Evolutionary conservation across 2,329 filamentous ascomycete species (phyloP).

Genomic region (Sclerotinia spermophila): DNA sequence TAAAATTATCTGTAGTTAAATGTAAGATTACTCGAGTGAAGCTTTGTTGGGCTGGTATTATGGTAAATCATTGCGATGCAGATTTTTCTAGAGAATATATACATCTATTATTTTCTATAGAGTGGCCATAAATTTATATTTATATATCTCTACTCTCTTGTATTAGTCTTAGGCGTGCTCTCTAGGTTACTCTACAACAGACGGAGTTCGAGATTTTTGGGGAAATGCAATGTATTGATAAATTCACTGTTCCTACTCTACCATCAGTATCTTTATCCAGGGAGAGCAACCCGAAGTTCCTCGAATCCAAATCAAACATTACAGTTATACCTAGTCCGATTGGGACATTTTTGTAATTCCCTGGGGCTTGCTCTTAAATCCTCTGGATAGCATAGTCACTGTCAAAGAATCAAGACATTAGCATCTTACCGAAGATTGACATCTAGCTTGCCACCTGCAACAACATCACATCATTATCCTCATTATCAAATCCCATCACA

Average conservation of each 20-base stretch:
- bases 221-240: neutral
- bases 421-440: neutral
- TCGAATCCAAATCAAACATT: neutral
- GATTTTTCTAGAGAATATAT: too few relatives aligned
- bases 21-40: too few relatives aligned
- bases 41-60: too few relatives aligned
- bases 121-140: too few relatives aligned
- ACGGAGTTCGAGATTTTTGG: neutral
- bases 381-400: neutral
- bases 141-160: neutral
- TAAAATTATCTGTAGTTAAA: too few relatives aligned
- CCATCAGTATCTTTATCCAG: neutral
- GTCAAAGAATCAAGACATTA: neutral
- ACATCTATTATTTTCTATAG: too few relatives aligned
- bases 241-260: neutral
- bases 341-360: neutral
- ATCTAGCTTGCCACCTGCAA: neutral
- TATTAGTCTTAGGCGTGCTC: fast-evolving
- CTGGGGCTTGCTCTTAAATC: neutral
- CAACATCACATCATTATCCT: neutral
- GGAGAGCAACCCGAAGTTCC: neutral
- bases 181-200: fast-evolving
- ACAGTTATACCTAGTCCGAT: neutral
- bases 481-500: too few relatives aligned
- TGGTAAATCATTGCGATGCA: too few relatives aligned